Evolutionary conservation across 768 basidiomycete genomes (phyloP).

Genomic region (Mycena epipterygia): DNA sequence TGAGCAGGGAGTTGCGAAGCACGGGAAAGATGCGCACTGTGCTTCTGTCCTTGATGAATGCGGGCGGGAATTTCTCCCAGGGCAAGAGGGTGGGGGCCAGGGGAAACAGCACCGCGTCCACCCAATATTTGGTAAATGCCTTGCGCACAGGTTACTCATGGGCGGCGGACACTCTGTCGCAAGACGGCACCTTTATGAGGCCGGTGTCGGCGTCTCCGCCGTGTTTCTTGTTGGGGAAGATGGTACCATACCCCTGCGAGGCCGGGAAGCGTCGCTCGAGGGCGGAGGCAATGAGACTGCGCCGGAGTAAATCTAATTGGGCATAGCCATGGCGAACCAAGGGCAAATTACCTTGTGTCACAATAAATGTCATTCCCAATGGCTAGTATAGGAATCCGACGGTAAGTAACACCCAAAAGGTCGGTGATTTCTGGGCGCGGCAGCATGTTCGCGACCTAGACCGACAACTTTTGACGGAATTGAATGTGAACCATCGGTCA

Average conservation of each 20-base stretch:
- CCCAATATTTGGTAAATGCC: constrained; percentile 61
- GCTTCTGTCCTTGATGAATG: constrained; percentile 65
- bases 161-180: neutral
- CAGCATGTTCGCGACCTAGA: constrained; percentile 62
- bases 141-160: neutral
- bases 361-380: constrained; percentile 75
- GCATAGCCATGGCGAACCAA: neutral
- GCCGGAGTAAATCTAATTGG: neutral
- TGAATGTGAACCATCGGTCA: neutral
- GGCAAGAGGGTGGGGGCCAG: constrained; percentile 57
- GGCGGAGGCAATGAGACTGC: constrained; percentile 61
- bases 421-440: constrained; percentile 71
- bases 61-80: constrained; percentile 60
- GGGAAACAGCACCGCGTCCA: constrained; percentile 59
- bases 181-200: constrained; percentile 51
- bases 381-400: constrained; percentile 71
- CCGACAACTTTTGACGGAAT: neutral
- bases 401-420: constrained; percentile 65
- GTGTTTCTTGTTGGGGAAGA: constrained; percentile 62
- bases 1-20: neutral
- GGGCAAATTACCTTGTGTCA: constrained; percentile 58
- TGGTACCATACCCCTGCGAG: constrained; percentile 59
- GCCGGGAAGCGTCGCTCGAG: constrained; percentile 70
- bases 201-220: constrained; percentile 59
- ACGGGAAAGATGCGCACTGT: constrained; percentile 48